These are phyloP conservation scores for Lathyrus oleraceus DNA, from an alignment of 306 rosid species.

Conservation along the genomic window DNA sequence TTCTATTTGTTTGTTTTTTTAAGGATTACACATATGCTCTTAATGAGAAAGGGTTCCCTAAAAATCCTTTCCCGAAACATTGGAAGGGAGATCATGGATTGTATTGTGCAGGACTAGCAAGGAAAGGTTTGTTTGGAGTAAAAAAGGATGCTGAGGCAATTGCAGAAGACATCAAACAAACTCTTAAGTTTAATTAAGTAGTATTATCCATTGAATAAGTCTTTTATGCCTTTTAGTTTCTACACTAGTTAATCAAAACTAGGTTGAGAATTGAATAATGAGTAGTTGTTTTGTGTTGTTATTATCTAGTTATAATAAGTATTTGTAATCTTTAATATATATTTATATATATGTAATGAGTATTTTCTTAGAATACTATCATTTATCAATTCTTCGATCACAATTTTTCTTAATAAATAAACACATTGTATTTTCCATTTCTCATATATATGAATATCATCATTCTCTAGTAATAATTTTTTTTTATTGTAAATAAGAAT, in stretches of 20 bases:
- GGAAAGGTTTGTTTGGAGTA: constrained; percentile 55
- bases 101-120: constrained; percentile 59
- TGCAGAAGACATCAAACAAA: constrained; percentile 41
- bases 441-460: no score
- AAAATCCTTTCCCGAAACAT: constrained; percentile 42
- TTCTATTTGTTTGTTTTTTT: neutral
- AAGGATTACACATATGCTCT: constrained; percentile 50
- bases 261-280: neutral
- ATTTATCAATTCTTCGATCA: no score
- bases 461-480: no score
- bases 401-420: no score
- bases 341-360: no score
- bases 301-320: neutral
- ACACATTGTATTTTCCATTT: neutral
- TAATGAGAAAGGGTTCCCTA: constrained; percentile 54
- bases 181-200: neutral
- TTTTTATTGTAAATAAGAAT: no score
- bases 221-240: neutral
- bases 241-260: neutral
- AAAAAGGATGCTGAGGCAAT: constrained; percentile 50
- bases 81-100: constrained; percentile 63
- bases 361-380: no score
- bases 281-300: no score
- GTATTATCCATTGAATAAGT: neutral
- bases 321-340: no score